These are phyloP conservation scores for Erigeron philadelphicus DNA, from an alignment of 140 eudicot genomes.

Conservation along the genomic window DNA sequence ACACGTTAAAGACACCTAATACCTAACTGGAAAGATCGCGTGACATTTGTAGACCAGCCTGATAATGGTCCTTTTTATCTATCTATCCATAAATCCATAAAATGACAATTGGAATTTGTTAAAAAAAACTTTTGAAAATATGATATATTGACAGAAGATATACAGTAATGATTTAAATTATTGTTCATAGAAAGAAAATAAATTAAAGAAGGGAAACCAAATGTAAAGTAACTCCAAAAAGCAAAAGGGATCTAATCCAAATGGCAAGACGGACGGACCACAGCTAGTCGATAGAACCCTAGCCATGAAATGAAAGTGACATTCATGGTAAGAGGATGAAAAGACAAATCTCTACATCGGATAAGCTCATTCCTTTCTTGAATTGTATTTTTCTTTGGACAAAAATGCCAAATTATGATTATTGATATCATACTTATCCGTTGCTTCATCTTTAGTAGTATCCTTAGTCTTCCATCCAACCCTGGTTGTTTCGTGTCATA, in stretches of 20 bases:
- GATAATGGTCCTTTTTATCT: not conserved
- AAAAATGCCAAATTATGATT: no score
- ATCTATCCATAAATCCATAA: not conserved
- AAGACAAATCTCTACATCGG: no score
- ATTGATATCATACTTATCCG: no score
- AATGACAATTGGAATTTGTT: not conserved
- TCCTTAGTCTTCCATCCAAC: no score
- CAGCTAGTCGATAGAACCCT: not conserved
- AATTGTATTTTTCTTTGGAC: no score
- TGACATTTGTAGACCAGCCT: slow-evolving; percentile 12
- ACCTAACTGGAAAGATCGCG: slow-evolving; percentile 30
- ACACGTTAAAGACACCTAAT: slow-evolving; percentile 39
- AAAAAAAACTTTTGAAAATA: not conserved
- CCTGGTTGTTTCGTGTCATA: no score
- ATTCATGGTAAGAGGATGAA: not conserved
- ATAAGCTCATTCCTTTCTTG: no score
- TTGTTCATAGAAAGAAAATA: not conserved
- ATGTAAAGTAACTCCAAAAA: no score
- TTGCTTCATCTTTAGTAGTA: no score
- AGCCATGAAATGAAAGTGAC: not conserved
- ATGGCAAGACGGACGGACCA: not conserved
- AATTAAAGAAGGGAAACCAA: not conserved
- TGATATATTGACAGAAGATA: no score
- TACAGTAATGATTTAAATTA: not conserved
- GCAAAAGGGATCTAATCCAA: no score